phyloP scores from a whole-genome alignment of 108 stramenopile species.

The Schizochytrium sp. region DNA sequence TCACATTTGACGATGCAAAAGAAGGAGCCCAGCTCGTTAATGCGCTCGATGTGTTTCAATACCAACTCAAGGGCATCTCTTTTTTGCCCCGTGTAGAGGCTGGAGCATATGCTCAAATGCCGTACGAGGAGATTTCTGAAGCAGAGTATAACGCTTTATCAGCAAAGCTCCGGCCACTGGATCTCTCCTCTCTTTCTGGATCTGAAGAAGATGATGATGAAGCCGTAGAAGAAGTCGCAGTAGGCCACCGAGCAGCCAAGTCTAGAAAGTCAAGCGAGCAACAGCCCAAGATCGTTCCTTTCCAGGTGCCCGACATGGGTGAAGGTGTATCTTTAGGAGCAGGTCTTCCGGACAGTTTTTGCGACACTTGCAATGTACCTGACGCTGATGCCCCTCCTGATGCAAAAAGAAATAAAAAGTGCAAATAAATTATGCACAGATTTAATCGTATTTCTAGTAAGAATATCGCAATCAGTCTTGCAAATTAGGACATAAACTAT shows the following conservation, averaged over 20 bases:
- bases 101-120: constrained; percentile 75
- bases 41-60: constrained; percentile 76
- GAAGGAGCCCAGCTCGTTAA: constrained; percentile 72
- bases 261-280: not conserved
- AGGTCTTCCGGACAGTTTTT: constrained; percentile 40
- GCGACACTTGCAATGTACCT: constrained; percentile 16
- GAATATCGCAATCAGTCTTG: not conserved
- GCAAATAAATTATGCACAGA: not conserved
- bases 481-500: too few species aligned
- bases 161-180: not conserved
- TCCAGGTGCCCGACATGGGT: not conserved
- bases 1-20: constrained; percentile 76
- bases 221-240: constrained; percentile 25
- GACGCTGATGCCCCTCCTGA: not conserved
- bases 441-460: not conserved
- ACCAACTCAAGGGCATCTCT: constrained; percentile 76
- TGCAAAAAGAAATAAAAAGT: not conserved
- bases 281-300: not conserved
- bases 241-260: not conserved
- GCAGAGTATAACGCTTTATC: constrained; percentile 17
- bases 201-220: constrained; percentile 12
- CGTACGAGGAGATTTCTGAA: constrained; percentile 64
- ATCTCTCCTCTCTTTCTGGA: constrained; percentile 1
- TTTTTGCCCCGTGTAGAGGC: constrained; percentile 64
- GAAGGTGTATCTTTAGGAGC: not conserved